phyloP scores from a whole-genome alignment of 768 basidiomycete genomes.

The Lactifluus subvellereus region DNA sequence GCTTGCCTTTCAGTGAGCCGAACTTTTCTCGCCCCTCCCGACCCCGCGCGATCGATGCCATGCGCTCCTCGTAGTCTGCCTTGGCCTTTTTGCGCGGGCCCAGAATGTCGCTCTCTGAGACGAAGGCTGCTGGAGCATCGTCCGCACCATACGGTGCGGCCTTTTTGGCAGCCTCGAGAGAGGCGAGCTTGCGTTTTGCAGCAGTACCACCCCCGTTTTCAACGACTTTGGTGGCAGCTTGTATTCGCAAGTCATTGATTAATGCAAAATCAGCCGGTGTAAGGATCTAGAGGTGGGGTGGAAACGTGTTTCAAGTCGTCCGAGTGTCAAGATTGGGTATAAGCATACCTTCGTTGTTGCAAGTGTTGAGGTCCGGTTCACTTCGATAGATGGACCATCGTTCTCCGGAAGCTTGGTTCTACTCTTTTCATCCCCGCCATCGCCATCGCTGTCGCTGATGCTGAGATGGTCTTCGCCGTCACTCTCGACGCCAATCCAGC shows the following conservation, averaged over 20 bases:
- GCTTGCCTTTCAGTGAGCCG: constrained; percentile 86
- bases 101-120: constrained; percentile 88
- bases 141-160: constrained; percentile 38
- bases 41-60: constrained; percentile 88
- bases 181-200: constrained; percentile 85
- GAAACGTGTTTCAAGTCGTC: constrained; percentile 1
- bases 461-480: constrained; percentile 62
- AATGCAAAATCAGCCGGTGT: constrained; percentile 96
- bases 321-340: not conserved
- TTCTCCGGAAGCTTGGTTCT: constrained; percentile 25
- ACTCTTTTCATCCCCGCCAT: constrained; percentile 50
- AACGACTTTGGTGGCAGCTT: constrained; percentile 67
- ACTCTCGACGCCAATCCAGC: constrained; percentile 76
- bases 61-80: constrained; percentile 87
- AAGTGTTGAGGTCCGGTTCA: constrained; percentile 52
- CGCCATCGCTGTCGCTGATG: constrained; percentile 88
- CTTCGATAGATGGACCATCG: constrained; percentile 25
- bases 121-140: constrained; percentile 48
- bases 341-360: constrained; percentile 70
- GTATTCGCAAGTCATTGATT: constrained; percentile 79
- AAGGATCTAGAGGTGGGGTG: constrained; percentile 57
- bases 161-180: constrained; percentile 69
- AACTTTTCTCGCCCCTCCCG: constrained; percentile 94
- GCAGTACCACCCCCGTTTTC: constrained; percentile 63
- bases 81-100: constrained; percentile 93